Percentiles rank a stretch among this genome's conserved stretches.
These are phyloP conservation scores for Aphanoascus verrucosus DNA, from an alignment of 2,329 filamentous ascomycete species.

Conservation along the genomic window DNA sequence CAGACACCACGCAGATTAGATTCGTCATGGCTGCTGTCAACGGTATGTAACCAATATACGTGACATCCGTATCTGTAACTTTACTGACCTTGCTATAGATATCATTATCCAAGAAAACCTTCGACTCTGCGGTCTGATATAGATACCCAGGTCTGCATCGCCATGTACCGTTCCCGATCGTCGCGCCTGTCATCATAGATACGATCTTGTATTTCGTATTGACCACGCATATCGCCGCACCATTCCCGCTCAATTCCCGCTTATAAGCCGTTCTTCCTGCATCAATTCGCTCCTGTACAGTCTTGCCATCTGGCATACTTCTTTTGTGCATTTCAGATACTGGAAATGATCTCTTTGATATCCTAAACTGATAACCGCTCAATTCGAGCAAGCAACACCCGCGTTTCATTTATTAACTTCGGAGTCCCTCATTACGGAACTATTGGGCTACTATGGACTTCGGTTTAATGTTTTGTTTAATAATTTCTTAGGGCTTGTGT, in stretches of 20 bases:
- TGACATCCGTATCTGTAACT: constrained; percentile 4
- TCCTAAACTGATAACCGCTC: constrained; percentile 1
- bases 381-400: not conserved
- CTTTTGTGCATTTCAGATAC: constrained; percentile 8
- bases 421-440: constrained; percentile 8
- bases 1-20: constrained; percentile 95
- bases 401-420: constrained; percentile 5
- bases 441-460: constrained; percentile 5
- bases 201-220: constrained; percentile 11
- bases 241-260: not conserved
- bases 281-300: constrained; percentile 13
- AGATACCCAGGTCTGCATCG: constrained; percentile 35
- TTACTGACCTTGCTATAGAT: constrained; percentile 52
- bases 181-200: constrained; percentile 19
- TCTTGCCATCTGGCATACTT: not conserved
- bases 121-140: constrained; percentile 92
- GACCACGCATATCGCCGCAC: constrained; percentile 20
- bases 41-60: constrained; percentile 47
- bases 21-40: constrained; percentile 99
- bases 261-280: constrained; percentile 3
- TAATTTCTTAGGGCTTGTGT: constrained; percentile 4
- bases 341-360: constrained; percentile 3
- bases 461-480: constrained; percentile 10
- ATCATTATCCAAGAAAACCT: constrained; percentile 99
- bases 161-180: constrained; percentile 24